phyloP scores from a whole-genome alignment of 2,329 filamentous ascomycete genomes.

The Phyllosticta citribraziliensis region DNA sequence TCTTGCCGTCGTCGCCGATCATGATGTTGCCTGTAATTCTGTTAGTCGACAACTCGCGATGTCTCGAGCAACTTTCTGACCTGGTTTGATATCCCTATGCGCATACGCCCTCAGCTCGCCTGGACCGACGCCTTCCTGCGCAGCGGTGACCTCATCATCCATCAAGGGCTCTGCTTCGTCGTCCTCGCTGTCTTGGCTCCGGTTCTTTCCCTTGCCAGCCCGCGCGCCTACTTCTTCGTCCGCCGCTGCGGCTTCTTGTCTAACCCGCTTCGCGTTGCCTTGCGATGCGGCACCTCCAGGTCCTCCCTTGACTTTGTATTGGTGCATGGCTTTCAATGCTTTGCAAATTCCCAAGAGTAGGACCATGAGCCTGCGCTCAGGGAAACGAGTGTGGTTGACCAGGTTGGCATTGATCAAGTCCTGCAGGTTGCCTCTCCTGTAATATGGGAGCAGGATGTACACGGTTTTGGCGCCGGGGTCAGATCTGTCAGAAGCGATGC shows the following conservation, averaged over 20 bases:
- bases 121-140: conserved; percentile 57
- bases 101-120: conserved; percentile 72
- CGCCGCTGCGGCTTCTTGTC: conserved; percentile 46
- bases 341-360: conserved; percentile 87
- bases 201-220: conserved; percentile 30
- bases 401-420: conserved; percentile 98
- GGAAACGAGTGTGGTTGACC: conserved; percentile 86
- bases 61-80: conserved; percentile 40
- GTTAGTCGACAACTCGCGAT: neutral
- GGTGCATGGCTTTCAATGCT: conserved; percentile 82
- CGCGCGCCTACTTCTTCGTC: conserved; percentile 39
- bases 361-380: conserved; percentile 77
- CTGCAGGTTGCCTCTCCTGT: conserved; percentile 87
- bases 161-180: conserved; percentile 76
- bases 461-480: conserved; percentile 76
- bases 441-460: conserved; percentile 93
- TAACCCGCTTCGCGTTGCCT: conserved; percentile 45
- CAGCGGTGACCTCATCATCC: conserved; percentile 61
- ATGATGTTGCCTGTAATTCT: conserved; percentile 69
- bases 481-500: conserved; percentile 61
- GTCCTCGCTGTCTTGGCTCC: conserved; percentile 58
- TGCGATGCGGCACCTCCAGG: conserved; percentile 41
- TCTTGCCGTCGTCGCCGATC: conserved; percentile 84
- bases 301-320: conserved; percentile 59
- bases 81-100: conserved; percentile 94